A percentile compares a stretch with the other conserved stretches of the same genome.
phyloP scores from a whole-genome alignment of 2,329 filamentous ascomycete genomes.

The Fusarium tricinctum region DNA sequence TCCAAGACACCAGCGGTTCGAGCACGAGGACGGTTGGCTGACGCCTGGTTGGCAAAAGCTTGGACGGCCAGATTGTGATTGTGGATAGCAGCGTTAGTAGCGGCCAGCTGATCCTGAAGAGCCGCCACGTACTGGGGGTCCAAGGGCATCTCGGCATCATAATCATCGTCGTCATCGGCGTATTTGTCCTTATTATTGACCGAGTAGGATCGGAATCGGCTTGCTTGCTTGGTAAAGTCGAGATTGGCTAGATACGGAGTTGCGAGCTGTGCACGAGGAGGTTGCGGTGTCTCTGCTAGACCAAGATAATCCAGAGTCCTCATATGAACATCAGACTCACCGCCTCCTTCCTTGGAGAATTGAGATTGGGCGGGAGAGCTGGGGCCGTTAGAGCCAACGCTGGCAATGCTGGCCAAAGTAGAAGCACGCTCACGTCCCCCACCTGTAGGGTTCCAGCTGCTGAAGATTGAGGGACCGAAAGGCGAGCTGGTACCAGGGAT shows the following conservation, averaged over 20 bases:
- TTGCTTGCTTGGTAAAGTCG: conserved; percentile 82
- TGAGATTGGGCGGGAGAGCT: conserved; percentile 89
- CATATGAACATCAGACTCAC: conserved; percentile 88
- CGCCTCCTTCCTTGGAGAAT: conserved; percentile 86
- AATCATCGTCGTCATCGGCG: conserved; percentile 87
- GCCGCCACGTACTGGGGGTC: conserved; percentile 72
- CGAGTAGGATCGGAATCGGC: conserved; percentile 95
- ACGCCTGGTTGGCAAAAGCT: conserved; percentile 88
- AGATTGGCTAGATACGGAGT: conserved; percentile 82
- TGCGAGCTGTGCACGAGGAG: conserved; percentile 78
- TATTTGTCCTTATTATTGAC: conserved; percentile 99
- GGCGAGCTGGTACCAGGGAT: conserved; percentile 71
- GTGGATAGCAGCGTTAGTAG: conserved; percentile 79
- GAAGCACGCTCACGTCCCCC: conserved; percentile 84
- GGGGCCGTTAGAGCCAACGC: conserved; percentile 90
- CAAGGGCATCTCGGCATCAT: conserved; percentile 67
- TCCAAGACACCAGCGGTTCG: conserved; percentile 94
- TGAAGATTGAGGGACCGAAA: conserved; percentile 92
- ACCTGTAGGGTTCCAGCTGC: conserved; percentile 79
- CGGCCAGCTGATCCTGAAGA: conserved; percentile 73
- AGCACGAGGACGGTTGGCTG: conserved; percentile 85
- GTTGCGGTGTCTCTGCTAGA: conserved; percentile 92
- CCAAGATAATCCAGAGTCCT: conserved; percentile 96
- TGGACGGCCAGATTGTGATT: conserved; percentile 95
- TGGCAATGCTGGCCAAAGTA: conserved; percentile 85